These are phyloP conservation scores for Neolentinus lepideus DNA, from an alignment of 1,284 basidiomycete genomes.

Conservation along the genomic window DNA sequence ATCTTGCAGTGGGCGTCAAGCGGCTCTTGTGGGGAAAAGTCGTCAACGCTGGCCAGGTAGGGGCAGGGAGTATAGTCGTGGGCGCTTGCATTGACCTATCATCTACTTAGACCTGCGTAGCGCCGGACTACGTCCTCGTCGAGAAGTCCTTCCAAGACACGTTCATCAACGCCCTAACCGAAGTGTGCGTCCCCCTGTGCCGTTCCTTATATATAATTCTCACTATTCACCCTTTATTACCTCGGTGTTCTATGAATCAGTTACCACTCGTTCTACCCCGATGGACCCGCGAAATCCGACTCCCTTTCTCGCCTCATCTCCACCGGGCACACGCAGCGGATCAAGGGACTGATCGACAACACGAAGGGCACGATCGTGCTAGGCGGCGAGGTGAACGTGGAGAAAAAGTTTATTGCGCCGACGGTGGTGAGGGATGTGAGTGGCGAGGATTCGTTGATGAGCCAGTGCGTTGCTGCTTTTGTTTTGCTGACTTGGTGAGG, in stretches of 20 bases:
- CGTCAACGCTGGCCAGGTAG: conserved; percentile 67
- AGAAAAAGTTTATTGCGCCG: conserved; percentile 55
- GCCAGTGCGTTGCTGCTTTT: conserved; percentile 43
- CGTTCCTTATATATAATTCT: conserved; percentile 8
- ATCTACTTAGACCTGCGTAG: conserved; percentile 43
- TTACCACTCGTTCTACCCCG: conserved; percentile 44
- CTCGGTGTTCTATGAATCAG: no score
- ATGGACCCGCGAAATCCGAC: conserved; percentile 35
- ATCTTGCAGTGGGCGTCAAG: conserved; percentile 50
- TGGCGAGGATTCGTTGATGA: conserved; percentile 64
- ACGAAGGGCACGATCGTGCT: conserved; percentile 68
- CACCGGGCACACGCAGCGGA: conserved; percentile 47
- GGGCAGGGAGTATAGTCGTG: no score
- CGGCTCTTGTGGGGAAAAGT: conserved; percentile 80
- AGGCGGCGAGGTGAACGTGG: conserved; percentile 62
- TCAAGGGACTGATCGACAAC: conserved; percentile 55
- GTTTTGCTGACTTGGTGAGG: no score
- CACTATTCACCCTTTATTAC: no score
- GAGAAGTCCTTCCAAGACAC: conserved; percentile 54
- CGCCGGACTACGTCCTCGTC: conserved; percentile 82
- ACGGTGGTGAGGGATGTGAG: conserved; percentile 62
- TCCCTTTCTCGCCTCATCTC: conserved; percentile 46
- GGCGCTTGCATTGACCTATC: no score
- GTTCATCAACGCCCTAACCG: conserved; percentile 55
- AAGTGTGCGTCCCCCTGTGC: conserved; percentile 36